Base-by-base conservation (phyloP, 106 monocot genomes). In the Dioscorea zingiberensis region DNA sequence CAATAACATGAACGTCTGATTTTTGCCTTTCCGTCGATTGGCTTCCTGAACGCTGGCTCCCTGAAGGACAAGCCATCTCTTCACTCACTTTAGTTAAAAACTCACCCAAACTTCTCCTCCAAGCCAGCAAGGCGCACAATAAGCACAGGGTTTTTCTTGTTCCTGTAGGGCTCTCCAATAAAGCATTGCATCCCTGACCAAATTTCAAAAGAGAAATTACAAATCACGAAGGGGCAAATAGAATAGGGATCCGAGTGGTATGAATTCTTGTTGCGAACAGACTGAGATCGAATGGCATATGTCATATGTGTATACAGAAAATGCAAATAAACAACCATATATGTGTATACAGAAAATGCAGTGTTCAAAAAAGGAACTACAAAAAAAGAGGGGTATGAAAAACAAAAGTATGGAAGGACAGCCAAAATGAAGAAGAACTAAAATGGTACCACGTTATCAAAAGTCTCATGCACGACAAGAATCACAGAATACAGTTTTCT, bases 151-250 rank as follows among this genome's bases (percentile, higher is more conserved):
- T 97, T 65, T 97, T 97, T 55, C 97, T 92, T 28, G 92, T 97
- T 23, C 97, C 97, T 0, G 95, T 97, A 11, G 95, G 95, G 59
- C 91, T 91, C 83, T 97, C 95, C 70, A 97, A 65, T 69, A 92
- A 82, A 60, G 95, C 95, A 71, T 92, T 88, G 44, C 80, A 80
- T 27, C 83, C 68, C 97, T 92, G 22, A 22, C 59, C 61, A 25
- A 19, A 38, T 6, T 38, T 46, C n/a, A 49, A 3, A 17, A 15
- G 48, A n/a, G 18, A 32, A 64, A 54, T 9, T 13, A 9, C 17
- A 28, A 70, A 70, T 7, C 4, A 38, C 38, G n/a, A 48, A 47
- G 24, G 58, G 45, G 58, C 10, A 32, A n/a, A 30, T 23, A 58
- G 22, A 21, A 38, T 0, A 10, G 10, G 0, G 4, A 38, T 38